Conservation (phyloP, 106 monocot genomes). For the Posidonia australis region DNA sequence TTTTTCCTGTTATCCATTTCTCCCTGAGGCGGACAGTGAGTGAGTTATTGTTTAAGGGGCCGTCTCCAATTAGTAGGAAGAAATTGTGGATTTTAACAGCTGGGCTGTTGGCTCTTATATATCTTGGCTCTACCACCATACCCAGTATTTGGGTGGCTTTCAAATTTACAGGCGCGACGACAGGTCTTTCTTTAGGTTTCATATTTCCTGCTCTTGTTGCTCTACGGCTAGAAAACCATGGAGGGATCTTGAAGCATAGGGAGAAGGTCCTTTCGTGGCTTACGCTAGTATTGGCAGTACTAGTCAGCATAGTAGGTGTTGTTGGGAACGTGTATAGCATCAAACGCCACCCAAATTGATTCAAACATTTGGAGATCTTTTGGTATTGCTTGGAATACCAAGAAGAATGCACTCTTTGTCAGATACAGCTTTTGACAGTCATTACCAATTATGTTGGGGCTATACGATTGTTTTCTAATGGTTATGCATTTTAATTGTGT, state of each 20-base stretch:
- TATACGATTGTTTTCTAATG: too few relatives aligned
- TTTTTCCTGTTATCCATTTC: constrained; percentile 8
- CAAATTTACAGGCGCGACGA: constrained; percentile 82
- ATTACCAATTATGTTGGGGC: too few relatives aligned
- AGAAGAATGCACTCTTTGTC: too few relatives aligned
- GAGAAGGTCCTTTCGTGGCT: constrained; percentile 10
- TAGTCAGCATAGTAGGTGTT: constrained; percentile 59
- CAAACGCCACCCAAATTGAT: background rate
- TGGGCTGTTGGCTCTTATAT: constrained; percentile 44
- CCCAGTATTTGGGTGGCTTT: constrained; percentile 88
- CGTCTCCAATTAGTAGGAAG: constrained; percentile 13
- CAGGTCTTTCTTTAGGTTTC: constrained; percentile 59
- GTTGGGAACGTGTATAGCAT: constrained; percentile 50
- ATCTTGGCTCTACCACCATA: constrained; percentile 60
- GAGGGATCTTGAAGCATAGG: background rate
- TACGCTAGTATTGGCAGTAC: constrained; percentile 48
- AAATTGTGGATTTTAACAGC: constrained; percentile 40
- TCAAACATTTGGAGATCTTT: too few relatives aligned
- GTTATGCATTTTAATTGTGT: too few relatives aligned
- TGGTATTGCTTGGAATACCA: too few relatives aligned
- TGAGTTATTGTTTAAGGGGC: constrained; percentile 1
- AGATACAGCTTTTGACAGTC: too few relatives aligned
- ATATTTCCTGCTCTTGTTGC: constrained; percentile 68
- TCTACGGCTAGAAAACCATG: constrained; percentile 43
- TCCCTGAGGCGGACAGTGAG: constrained; percentile 7